These are phyloP conservation scores for Fusarium sublunatum DNA, from an alignment of 2,329 filamentous ascomycete species.

Conservation along the genomic window DNA sequence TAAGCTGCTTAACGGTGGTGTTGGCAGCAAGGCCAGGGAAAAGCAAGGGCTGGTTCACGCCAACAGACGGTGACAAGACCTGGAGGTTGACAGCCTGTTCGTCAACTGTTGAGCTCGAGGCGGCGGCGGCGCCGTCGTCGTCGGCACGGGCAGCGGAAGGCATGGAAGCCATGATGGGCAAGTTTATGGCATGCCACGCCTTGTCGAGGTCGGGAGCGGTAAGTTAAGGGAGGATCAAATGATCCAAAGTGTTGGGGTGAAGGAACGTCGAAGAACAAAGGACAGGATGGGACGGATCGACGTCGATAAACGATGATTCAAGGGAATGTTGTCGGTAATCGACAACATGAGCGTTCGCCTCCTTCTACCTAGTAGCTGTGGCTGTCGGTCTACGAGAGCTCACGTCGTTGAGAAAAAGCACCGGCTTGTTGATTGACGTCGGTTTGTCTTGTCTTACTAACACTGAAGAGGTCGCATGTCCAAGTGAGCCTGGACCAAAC, in stretches of 20 bases:
- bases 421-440: conserved; percentile 38
- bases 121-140: conserved; percentile 22
- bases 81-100: conserved; percentile 64
- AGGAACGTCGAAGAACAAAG: conserved; percentile 12
- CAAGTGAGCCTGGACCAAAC: conserved; percentile 15
- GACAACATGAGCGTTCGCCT: conserved; percentile 8
- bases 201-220: conserved; percentile 16
- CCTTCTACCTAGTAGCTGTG: conserved; percentile 19
- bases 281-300: conserved; percentile 12
- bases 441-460: conserved; percentile 41
- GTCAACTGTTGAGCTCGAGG: conserved; percentile 41
- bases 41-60: conserved; percentile 61
- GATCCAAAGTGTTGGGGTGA: conserved; percentile 17
- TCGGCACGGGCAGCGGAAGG: conserved; percentile 46
- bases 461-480: conserved; percentile 38
- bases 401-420: conserved; percentile 26
- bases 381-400: conserved; percentile 28
- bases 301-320: conserved; percentile 7
- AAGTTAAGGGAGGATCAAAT: conserved; percentile 20
- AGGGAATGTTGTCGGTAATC: conserved; percentile 16
- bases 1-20: conserved; percentile 68
- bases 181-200: conserved; percentile 45
- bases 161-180: conserved; percentile 56
- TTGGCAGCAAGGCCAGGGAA: conserved; percentile 61
- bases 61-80: conserved; percentile 68